These are phyloP conservation scores for Fragaria iinumae DNA, from an alignment of 306 rosid species.

Conservation along the genomic window DNA sequence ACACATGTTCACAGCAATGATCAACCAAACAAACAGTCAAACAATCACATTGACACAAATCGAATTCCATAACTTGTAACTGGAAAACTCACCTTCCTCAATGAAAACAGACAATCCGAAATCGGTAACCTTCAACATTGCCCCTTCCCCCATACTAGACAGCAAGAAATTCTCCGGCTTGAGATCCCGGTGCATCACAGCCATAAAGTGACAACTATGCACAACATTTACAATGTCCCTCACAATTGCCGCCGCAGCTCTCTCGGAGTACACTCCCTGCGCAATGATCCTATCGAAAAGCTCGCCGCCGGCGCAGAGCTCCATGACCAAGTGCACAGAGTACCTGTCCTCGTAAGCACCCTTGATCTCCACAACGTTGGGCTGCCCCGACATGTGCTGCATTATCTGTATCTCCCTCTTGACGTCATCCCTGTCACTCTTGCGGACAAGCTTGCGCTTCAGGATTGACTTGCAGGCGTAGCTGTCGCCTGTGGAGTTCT, in stretches of 20 bases:
- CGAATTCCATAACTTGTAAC: background rate
- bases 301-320: slow-evolving; percentile 90
- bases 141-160: slow-evolving; percentile 54
- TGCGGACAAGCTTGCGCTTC: slow-evolving; percentile 72
- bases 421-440: slow-evolving; percentile 65
- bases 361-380: slow-evolving; percentile 75
- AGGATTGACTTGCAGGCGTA: slow-evolving; percentile 86
- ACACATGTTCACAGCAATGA: background rate
- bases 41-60: background rate
- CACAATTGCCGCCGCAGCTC: slow-evolving; percentile 69
- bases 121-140: slow-evolving; percentile 84
- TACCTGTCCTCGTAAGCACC: slow-evolving; percentile 73
- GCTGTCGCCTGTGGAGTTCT: slow-evolving; percentile 51
- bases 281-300: slow-evolving; percentile 86
- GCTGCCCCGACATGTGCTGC: slow-evolving; percentile 92
- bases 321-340: slow-evolving; percentile 90
- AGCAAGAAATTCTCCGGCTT: slow-evolving; percentile 95
- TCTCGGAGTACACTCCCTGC: slow-evolving; percentile 77
- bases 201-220: slow-evolving; percentile 85
- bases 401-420: slow-evolving; percentile 83
- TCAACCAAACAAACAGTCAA: background rate
- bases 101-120: slow-evolving; percentile 91
- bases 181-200: slow-evolving; percentile 86
- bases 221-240: slow-evolving; percentile 75
- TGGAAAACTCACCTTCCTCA: slow-evolving; percentile 56